These are phyloP conservation scores for Huiozyma sinensis DNA, from an alignment of 805 yeast species.

Conservation along the genomic window DNA sequence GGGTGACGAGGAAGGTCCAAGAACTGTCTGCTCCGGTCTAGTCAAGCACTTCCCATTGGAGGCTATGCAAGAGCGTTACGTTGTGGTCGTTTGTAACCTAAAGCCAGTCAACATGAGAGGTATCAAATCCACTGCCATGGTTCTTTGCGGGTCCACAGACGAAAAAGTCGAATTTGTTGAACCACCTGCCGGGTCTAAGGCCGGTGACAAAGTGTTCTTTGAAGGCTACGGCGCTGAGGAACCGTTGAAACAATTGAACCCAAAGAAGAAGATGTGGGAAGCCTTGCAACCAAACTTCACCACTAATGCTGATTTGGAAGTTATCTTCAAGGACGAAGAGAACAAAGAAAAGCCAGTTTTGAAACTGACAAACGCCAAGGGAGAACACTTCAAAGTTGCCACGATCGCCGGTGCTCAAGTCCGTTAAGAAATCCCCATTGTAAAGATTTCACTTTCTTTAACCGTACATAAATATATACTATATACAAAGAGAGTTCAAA, in stretches of 20 bases:
- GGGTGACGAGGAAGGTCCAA: conserved; percentile 95
- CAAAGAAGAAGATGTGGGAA: conserved; percentile 98
- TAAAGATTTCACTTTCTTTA: no score
- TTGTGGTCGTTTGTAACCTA: conserved; percentile 86
- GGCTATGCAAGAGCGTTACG: conserved; percentile 90
- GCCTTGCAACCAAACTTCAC: conserved; percentile 84
- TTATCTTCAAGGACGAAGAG: conserved; percentile 57
- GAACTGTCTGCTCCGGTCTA: conserved; percentile 96
- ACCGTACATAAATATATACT: no score
- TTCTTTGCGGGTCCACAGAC: conserved; percentile 79
- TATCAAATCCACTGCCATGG: conserved; percentile 92
- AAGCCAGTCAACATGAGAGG: conserved; percentile 99
- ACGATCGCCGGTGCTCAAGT: conserved; percentile 71
- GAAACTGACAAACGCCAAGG: conserved; percentile 68
- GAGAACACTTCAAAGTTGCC: conserved; percentile 65
- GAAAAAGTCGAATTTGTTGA: conserved; percentile 77
- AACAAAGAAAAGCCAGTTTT: conserved; percentile 58
- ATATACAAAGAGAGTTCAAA: no score
- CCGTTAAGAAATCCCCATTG: conserved; percentile 35
- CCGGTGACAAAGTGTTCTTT: conserved; percentile 95
- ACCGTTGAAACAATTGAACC: conserved; percentile 88
- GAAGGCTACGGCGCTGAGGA: conserved; percentile 73
- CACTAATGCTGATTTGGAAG: conserved; percentile 66
- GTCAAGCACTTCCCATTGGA: conserved; percentile 83
- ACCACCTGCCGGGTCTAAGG: conserved; percentile 85